Base-by-base conservation (phyloP, 176 grass and related monocot species). In the Cymbopogon citratus region DNA sequence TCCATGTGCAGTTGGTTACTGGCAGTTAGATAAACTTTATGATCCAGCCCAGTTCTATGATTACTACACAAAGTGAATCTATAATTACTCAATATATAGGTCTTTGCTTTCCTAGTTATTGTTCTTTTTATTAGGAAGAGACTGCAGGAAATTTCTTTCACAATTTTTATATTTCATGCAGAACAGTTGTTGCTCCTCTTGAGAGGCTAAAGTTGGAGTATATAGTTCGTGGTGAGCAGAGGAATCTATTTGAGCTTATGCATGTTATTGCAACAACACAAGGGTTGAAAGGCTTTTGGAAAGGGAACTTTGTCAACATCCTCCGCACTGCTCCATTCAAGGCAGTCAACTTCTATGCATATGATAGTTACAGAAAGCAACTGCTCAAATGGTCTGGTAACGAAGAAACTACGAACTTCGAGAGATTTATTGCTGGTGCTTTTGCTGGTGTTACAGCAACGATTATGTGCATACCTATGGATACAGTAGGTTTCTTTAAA, bases 281-380 rank as follows among this genome's bases (percentile, higher is more conserved):
- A 73, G 93, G 97, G 6, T 59, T 95, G 76, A 99, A 93, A 81
- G 97, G 97, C 15, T 99, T 99, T 76, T 95, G 92, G 97, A 99
- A 96, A 78, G 97, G 97, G 3, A 99, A 99, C 38, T 87, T 99
- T 25, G 92, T 96, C 46, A 99, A 99, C 81, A 92, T 99, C 65
- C 97, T 99, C 66, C 97, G 97, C 28, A 99, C 92, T 14, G 97
- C 97, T 80, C 97, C 97, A 39, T 99, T 99, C 77, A 99, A 99
- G 81, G 93, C 97, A 56, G 85, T 96, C 26, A 95, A 99, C 80
- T 99, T 99, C 83, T 99, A 90, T 85, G 91, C 97, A 73, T 99
- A 99, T 82, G 97, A 99, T 67, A 90, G 65, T 63, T 99, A 96
- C 74, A 91, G 93, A 79, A 99, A 99, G 69, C 82, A 96, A 66